Base-by-base conservation (phyloP, 352 stramenopile species). In the Globisporangium cystogenes region DNA sequence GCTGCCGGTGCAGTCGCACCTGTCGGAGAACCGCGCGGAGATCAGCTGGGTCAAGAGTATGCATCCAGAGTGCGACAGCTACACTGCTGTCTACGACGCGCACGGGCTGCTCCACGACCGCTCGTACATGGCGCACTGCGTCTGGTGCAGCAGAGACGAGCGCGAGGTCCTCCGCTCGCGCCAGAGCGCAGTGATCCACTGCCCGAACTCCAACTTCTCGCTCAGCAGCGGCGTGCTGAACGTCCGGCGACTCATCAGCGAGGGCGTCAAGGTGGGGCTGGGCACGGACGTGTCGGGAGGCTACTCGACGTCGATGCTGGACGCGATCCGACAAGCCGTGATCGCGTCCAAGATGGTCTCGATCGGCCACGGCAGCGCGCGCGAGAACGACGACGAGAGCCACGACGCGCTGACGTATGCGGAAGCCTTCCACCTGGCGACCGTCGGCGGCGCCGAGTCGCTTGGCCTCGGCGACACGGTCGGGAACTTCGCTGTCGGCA, bases 201-300 rank as follows among this genome's bases (percentile, higher is more conserved):
- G 95, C 63, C 89, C 95, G 20, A 95, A 96, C 47, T 97, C 86
- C 21, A 98, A 98, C 62, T 97, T 98, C 50, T 97, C 87, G 39
- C 84, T 98, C 51, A 81, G 73, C n/a, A 90, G 85, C 55, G 79
- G 87, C 40, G 77, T 92, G 3, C 51, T 93, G n/a, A 92, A 93
- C 54, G 83, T 93, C 10, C 76, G 82, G 20, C 84, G 70, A 27
- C 53, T 84, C 53, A 63, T 90, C n/a, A 59, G 76, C 54, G 73
- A 90, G 60, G 81, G 83, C 6, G 45, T 90, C 51, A 97, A 95
- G 61, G 90, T 98, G 26, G 95, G 92, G 2, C 67, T 98, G 4
- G 95, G 95, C 43, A 98, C 95, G 15, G 94, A 98, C 53, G 87
- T 98, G 18, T 95, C 93, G 6, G 95, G 93, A 16, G 95, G 95